A percentile compares a stretch with the other conserved stretches of the same genome.
Evolutionary conservation across 768 basidiomycete genomes (phyloP).

Genomic region (Punctularia strigosozonata): DNA sequence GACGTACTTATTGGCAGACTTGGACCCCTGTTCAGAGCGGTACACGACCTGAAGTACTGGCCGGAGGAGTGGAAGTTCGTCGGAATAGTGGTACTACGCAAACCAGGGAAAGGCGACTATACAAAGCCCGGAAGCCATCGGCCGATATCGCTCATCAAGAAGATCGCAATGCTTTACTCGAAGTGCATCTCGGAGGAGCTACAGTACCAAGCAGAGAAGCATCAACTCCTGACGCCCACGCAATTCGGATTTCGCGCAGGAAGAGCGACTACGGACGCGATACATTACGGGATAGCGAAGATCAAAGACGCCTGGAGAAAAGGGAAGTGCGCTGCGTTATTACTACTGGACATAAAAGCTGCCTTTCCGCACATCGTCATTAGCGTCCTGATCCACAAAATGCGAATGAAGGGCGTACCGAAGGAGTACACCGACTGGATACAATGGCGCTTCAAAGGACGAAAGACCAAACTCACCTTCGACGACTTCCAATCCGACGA

Average conservation of each 20-base stretch:
- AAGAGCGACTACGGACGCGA: slow-evolving; percentile 22
- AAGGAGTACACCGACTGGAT: slow-evolving; percentile 10
- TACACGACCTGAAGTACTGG: slow-evolving; percentile 4
- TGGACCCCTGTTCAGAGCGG: slow-evolving; percentile 8
- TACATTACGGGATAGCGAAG: slow-evolving; percentile 2
- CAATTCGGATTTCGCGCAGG: slow-evolving; percentile 31
- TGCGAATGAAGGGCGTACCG: slow-evolving; percentile 18
- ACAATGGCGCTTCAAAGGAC: slow-evolving; percentile 1
- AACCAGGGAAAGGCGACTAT: slow-evolving; percentile 26
- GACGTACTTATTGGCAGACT: slow-evolving; percentile 8
- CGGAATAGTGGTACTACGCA: slow-evolving; percentile 19
- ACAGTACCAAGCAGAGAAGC: slow-evolving; percentile 13
- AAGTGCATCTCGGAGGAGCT: slow-evolving; percentile 14
- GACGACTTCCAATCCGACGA: slow-evolving; percentile 8
- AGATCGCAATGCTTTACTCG: slow-evolving; percentile 18
- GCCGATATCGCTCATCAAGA: slow-evolving; percentile 25
- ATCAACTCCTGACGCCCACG: slow-evolving; percentile 20
- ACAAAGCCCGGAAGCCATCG: slow-evolving; percentile 19
- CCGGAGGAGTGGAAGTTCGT: slow-evolving; percentile 12
- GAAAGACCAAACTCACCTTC: slow-evolving; percentile 6
- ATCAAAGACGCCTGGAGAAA: slow-evolving; percentile 16
- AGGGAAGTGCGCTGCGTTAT: slow-evolving; percentile 20
- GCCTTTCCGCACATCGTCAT: slow-evolving; percentile 29
- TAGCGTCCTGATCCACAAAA: slow-evolving; percentile 19
- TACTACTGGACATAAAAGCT: slow-evolving; percentile 31